phyloP scores from a whole-genome alignment of 345 rosid species.

The Eucalyptus tenuipes region DNA sequence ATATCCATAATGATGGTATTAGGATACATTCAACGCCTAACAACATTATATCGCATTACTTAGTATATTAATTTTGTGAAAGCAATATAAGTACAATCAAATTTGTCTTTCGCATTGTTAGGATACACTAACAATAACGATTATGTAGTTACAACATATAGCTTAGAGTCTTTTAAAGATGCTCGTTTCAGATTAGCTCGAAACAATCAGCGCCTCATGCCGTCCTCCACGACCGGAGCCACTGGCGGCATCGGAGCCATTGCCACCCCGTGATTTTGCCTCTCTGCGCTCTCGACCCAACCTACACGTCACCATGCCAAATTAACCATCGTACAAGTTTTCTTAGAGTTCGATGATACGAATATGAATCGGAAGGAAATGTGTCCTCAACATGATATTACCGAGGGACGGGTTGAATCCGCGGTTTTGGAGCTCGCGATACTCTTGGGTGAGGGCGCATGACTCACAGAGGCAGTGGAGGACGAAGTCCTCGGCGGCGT shows the following conservation, averaged over 20 bases:
- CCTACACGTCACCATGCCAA: not conserved
- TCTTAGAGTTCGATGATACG: not conserved
- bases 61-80: not conserved
- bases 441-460: slow-evolving; percentile 32
- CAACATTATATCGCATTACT: not conserved
- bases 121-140: not conserved
- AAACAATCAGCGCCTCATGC: slow-evolving; percentile 4
- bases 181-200: rapidly evolving
- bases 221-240: not conserved
- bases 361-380: not conserved
- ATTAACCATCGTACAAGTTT: not conserved
- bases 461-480: slow-evolving; percentile 22
- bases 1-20: not conserved
- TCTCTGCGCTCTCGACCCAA: slow-evolving; percentile 19
- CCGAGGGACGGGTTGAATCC: slow-evolving; percentile 20
- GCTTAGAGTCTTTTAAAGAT: not conserved
- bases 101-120: not conserved
- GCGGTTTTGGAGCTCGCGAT: slow-evolving; percentile 27
- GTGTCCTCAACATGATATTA: not conserved
- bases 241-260: slow-evolving; percentile 1
- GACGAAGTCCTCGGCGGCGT: slow-evolving; percentile 14
- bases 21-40: not conserved
- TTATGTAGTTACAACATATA: not conserved
- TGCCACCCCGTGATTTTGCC: slow-evolving; percentile 8
- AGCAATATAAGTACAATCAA: not conserved